phyloP scores from a whole-genome alignment of 2,329 filamentous ascomycete species.

The Alternaria brassicae region DNA sequence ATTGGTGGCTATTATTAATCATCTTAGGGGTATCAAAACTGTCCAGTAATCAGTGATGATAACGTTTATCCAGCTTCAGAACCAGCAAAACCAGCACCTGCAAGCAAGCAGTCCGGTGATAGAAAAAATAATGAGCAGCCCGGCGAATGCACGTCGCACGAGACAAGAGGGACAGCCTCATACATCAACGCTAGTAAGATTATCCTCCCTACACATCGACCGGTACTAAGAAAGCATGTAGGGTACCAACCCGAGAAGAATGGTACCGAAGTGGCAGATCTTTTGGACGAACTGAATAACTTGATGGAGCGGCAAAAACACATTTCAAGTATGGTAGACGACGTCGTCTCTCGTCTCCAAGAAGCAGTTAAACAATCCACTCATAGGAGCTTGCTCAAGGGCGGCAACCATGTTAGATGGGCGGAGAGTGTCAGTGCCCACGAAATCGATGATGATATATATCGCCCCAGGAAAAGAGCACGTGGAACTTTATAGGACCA shows the following conservation, averaged over 20 bases:
- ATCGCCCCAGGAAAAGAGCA: not conserved
- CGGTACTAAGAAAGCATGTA: slow-evolving; percentile 1
- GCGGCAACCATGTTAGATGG: not conserved
- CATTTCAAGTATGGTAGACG: not conserved
- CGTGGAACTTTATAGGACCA: not conserved
- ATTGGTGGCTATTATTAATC: not conserved
- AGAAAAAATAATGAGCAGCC: not conserved
- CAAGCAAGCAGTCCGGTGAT: not conserved
- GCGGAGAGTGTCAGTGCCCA: not conserved
- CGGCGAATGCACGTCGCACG: not conserved
- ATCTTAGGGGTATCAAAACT: slow-evolving; percentile 1
- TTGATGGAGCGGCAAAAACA: not conserved
- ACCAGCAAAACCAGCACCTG: not conserved
- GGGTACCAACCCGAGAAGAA: not conserved
- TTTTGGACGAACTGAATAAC: slow-evolving; percentile 3
- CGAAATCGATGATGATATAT: not conserved
- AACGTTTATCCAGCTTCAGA: not conserved
- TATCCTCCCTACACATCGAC: not conserved
- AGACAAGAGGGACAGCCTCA: not conserved
- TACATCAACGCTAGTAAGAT: not conserved
- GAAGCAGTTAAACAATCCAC: not conserved
- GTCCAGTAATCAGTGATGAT: not conserved
- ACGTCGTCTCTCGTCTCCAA: not conserved
- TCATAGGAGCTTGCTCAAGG: not conserved
- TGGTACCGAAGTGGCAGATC: not conserved